These are phyloP conservation scores for Chalciporus pseudorubinellus DNA, from an alignment of 768 basidiomycete species.

Conservation along the genomic window DNA sequence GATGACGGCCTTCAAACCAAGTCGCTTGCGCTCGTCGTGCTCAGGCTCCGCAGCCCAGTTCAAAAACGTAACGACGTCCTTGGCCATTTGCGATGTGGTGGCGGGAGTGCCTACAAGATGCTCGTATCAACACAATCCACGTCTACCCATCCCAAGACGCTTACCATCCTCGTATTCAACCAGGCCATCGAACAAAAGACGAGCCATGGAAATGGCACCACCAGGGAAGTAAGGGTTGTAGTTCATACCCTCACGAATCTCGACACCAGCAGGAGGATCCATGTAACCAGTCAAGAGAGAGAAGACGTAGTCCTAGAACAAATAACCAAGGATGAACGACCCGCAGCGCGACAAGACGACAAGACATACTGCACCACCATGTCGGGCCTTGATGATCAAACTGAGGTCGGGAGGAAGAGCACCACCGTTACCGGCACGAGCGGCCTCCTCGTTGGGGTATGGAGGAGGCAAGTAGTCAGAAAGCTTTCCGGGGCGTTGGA, in stretches of 20 bases:
- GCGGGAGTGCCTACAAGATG: constrained; percentile 78
- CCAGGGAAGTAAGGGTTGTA: constrained; percentile 99
- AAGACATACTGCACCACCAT: constrained; percentile 84
- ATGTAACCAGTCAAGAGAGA: constrained; percentile 95
- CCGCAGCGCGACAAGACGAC: not conserved
- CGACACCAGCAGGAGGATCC: constrained; percentile 93
- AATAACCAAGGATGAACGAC: constrained; percentile 2
- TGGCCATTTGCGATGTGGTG: constrained; percentile 98
- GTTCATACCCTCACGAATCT: constrained; percentile 96
- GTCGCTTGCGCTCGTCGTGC: constrained; percentile 96
- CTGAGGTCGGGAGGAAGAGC: constrained; percentile 96
- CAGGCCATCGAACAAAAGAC: constrained; percentile 90
- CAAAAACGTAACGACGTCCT: constrained; percentile 95
- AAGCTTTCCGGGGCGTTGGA: constrained; percentile 96
- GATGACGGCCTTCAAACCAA: constrained; percentile 93
- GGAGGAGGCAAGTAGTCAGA: constrained; percentile 94
- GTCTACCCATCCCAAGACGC: constrained; percentile 15
- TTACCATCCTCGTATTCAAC: constrained; percentile 95
- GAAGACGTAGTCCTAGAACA: constrained; percentile 87
- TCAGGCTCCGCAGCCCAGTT: constrained; percentile 98
- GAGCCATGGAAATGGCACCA: constrained; percentile 97
- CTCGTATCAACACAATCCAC: constrained; percentile 8
- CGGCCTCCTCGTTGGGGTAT: constrained; percentile 98
- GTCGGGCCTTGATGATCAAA: constrained; percentile 96
- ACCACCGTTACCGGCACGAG: constrained; percentile 90